Conservation (phyloP, 2,329 filamentous ascomycete species). For the Penicillium sp. region DNA sequence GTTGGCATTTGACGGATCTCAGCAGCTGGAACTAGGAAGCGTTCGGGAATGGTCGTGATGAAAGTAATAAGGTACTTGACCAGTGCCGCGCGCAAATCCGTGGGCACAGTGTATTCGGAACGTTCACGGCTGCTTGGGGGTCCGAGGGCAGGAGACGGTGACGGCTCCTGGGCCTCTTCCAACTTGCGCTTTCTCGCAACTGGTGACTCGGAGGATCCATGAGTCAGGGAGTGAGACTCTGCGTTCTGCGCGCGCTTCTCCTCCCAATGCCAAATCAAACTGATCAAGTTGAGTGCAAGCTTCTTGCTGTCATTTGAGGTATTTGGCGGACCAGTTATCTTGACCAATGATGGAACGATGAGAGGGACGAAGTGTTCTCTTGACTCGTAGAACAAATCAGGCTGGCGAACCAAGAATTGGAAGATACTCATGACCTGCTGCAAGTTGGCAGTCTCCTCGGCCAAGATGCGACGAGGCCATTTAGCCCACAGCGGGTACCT, state of each 20-base stretch:
- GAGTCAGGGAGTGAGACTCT: slow-evolving; percentile 30
- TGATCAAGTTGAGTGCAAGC: slow-evolving; percentile 86
- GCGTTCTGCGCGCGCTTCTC: slow-evolving; percentile 72
- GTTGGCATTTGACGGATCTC: slow-evolving; percentile 60
- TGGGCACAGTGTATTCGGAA: slow-evolving; percentile 68
- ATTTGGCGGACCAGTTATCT: slow-evolving; percentile 77
- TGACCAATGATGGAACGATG: slow-evolving; percentile 84
- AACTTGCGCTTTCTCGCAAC: slow-evolving; percentile 73
- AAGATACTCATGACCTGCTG: slow-evolving; percentile 98
- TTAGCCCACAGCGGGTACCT: slow-evolving; percentile 83
- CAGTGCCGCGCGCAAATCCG: slow-evolving; percentile 71
- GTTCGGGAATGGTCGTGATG: slow-evolving; percentile 84
- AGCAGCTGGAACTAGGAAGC: slow-evolving; percentile 73
- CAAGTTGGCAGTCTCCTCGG: slow-evolving; percentile 91
- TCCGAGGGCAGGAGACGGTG: slow-evolving; percentile 53
- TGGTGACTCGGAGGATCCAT: slow-evolving; percentile 66
- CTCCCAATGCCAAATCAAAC: slow-evolving; percentile 91
- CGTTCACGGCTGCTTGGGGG: slow-evolving; percentile 51
- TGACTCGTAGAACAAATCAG: slow-evolving; percentile 91
- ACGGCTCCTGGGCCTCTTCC: slow-evolving; percentile 59
- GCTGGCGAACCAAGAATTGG: slow-evolving; percentile 90
- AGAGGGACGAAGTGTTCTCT: slow-evolving; percentile 86
- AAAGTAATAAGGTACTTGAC: slow-evolving; percentile 95
- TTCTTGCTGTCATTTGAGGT: slow-evolving; percentile 90
- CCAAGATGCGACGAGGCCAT: slow-evolving; percentile 83